Conservation (phyloP, 805 yeast species). For the Debaryomyces castellii region DNA sequence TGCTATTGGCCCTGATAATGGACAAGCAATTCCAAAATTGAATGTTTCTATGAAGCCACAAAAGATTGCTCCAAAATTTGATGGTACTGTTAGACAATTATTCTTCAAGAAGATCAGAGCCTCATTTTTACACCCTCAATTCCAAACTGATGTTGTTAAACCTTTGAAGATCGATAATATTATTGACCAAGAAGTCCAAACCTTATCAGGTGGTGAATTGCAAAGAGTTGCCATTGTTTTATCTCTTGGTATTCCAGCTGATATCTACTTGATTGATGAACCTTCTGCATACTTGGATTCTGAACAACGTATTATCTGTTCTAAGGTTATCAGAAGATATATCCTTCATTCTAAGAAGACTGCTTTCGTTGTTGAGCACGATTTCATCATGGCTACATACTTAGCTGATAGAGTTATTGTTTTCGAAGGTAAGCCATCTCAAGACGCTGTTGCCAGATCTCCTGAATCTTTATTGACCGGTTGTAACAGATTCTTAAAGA, state of each 20-base stretch:
- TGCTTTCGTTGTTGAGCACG: conserved; percentile 99
- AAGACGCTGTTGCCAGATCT: conserved; percentile 76
- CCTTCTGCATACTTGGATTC: conserved; percentile 99
- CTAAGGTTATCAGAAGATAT: conserved; percentile 96
- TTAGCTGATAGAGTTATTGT: conserved; percentile 98
- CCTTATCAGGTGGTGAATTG: conserved; percentile 98
- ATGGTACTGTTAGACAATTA: conserved; percentile 97
- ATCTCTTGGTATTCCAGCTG: conserved; percentile 92
- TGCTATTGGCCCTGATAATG: conserved; percentile 82
- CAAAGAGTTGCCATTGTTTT: conserved; percentile 98
- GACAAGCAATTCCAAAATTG: conserved; percentile 76
- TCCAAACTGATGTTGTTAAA: conserved; percentile 96
- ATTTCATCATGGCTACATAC: conserved; percentile 99
- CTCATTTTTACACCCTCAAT: conserved; percentile 91
- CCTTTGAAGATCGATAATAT: conserved; percentile 92
- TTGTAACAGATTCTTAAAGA: conserved; percentile 94
- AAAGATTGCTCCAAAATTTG: conserved; percentile 97
- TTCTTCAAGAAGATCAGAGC: conserved; percentile 96
- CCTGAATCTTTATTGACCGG: conserved; percentile 96
- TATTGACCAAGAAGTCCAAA: conserved; percentile 96
- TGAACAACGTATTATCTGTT: conserved; percentile 98
- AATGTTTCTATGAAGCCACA: conserved; percentile 98
- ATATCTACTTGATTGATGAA: conserved; percentile 95
- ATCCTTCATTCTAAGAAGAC: conserved; percentile 96
- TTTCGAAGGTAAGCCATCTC: conserved; percentile 93